Evolutionary conservation across 1,139 yeast genomes (phyloP), one percentile per base, ranked within the genome.

Genomic region (Nakaseomyces kungkrabaensis): DNA sequence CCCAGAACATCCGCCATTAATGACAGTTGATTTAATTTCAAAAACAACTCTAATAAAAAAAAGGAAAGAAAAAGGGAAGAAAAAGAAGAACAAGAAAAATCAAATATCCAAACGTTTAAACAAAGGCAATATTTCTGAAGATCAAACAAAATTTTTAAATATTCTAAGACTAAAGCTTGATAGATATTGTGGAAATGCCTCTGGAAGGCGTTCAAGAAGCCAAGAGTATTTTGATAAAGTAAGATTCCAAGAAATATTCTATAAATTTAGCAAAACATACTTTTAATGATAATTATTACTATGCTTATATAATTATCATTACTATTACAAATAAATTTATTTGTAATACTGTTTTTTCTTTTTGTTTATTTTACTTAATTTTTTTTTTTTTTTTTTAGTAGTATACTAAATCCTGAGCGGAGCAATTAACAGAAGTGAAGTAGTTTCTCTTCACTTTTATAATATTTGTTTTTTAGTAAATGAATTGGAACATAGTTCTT

Each of bases 241-340:
- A 25, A 55, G 68, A 29, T 59, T 61, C 45, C 68, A 64, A 51
- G 68, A 64, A 51, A 61, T 64, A 24, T 59, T 62, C n/a, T 63
- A 62, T 52, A 59, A 62, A 47, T 60, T 64, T 44, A 60, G 65
- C 41, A 64, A 62, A 47, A 62, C 67, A 4, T 61, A 63, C 46
- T 56, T 59, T 37, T 37, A 11, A 33, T n/a, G 36, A 11, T 6
- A 29, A 29, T 7, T 29, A 29, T 29, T 29, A 9, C 9, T 29
- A 9, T 7, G 6, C 31, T 7, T 29, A 6, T 29, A 29, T 7
- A 29, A 9, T 29, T 29, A 29, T 9, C 6, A 29, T 29, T 29
- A 29, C 6, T 29, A 29, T 7, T 29, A 29, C 31, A 7, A 6
- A 2, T 6, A 29, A 9, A 29, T 29, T 29, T 29, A 29, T 7